These are phyloP conservation scores for Amaranthus tricolor DNA, from an alignment of 179 eudicot species.

Conservation along the genomic window DNA sequence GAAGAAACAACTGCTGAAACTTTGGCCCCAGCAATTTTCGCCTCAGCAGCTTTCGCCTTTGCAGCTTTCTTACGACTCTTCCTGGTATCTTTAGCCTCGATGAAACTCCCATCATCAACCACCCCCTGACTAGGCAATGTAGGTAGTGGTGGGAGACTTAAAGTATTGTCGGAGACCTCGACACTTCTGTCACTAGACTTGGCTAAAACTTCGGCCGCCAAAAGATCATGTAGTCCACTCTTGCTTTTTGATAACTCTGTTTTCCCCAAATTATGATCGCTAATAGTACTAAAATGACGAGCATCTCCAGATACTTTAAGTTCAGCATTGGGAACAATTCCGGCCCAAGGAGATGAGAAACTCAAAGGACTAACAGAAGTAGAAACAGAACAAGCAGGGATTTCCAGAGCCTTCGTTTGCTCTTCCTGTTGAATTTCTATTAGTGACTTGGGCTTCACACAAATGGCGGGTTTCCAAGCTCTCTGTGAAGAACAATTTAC, in stretches of 20 bases:
- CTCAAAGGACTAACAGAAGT: slow-evolving; percentile 46
- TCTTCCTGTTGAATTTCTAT: slow-evolving; percentile 95
- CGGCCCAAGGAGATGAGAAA: slow-evolving; percentile 75
- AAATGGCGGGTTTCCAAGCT: slow-evolving; percentile 92
- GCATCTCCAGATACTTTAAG: slow-evolving; percentile 35
- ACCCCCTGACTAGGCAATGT: slow-evolving; percentile 32
- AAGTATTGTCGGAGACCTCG: slow-evolving; percentile 32
- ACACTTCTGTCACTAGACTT: slow-evolving; percentile 47
- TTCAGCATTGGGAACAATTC: slow-evolving; percentile 49
- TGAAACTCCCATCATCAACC: slow-evolving; percentile 56
- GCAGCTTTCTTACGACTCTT: slow-evolving; percentile 89
- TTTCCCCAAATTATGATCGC: slow-evolving; percentile 31
- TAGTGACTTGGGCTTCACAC: slow-evolving; percentile 81
- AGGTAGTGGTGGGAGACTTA: slow-evolving; percentile 37
- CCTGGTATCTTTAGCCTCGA: slow-evolving; percentile 91
- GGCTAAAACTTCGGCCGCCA: slow-evolving; percentile 55
- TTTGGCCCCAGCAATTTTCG: slow-evolving; percentile 43
- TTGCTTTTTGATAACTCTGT: slow-evolving; percentile 45
- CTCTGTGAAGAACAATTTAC: slow-evolving; percentile 39
- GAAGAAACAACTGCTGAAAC: slow-evolving; percentile 36
- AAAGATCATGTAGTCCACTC: slow-evolving; percentile 71
- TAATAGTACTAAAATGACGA: slow-evolving; percentile 26
- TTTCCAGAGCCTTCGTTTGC: slow-evolving; percentile 54
- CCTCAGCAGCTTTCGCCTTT: slow-evolving; percentile 52
- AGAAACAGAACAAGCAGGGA: slow-evolving; percentile 40